A percentile compares a stretch with the other conserved stretches of the same genome.
Conservation (phyloP, 2,329 filamentous ascomycete genomes). For the Alternaria hordeiaustralica region DNA sequence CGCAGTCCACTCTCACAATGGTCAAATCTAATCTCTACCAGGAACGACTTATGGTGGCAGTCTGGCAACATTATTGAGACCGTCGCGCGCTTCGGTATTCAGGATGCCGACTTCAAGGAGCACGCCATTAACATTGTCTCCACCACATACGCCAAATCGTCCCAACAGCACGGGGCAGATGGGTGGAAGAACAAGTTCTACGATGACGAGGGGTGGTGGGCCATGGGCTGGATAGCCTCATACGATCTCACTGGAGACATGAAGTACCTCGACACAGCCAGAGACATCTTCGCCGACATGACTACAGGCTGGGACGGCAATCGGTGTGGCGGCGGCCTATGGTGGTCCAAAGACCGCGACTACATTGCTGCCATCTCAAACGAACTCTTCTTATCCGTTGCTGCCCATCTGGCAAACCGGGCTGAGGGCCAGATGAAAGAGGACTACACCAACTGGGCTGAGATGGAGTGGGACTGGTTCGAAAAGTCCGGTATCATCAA, state of each 20-base stretch:
- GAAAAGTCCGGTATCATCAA: constrained; percentile 59
- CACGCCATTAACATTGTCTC: constrained; percentile 38
- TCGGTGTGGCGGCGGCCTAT: constrained; percentile 60
- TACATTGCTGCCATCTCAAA: constrained; percentile 65
- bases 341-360: constrained; percentile 62
- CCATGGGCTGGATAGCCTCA: constrained; percentile 63
- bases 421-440: constrained; percentile 46
- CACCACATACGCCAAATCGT: constrained; percentile 44
- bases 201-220: constrained; percentile 71
- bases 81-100: constrained; percentile 39
- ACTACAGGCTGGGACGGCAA: constrained; percentile 52
- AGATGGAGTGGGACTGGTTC: constrained; percentile 63
- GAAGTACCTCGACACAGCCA: constrained; percentile 62
- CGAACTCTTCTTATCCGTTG: constrained; percentile 63
- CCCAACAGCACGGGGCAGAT: constrained; percentile 30
- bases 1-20: not conserved
- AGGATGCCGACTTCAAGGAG: constrained; percentile 36
- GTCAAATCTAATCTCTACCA: constrained; percentile 3
- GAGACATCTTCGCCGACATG: constrained; percentile 64
- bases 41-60: constrained; percentile 46
- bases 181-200: constrained; percentile 62
- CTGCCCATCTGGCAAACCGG: constrained; percentile 61
- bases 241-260: constrained; percentile 62
- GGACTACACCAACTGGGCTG: constrained; percentile 58
- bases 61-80: constrained; percentile 47